phyloP scores from a whole-genome alignment of 2,329 filamentous ascomycete species.

The Camillea tinctor region DNA sequence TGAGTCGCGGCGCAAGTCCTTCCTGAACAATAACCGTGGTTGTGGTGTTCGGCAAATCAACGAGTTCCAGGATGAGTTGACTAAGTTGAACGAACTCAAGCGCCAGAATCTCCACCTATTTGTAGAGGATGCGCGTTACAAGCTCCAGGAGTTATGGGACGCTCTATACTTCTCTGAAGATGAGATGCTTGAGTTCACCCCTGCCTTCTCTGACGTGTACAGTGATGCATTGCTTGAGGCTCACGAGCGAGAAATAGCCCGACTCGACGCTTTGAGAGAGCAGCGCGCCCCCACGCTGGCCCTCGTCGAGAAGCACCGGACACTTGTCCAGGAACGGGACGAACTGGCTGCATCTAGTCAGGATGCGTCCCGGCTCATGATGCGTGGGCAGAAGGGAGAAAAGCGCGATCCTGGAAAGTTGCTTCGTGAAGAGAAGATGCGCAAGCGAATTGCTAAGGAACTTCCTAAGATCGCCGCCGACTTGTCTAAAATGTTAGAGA shows the following conservation, averaged over 20 bases:
- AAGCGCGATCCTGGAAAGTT: conserved; percentile 92
- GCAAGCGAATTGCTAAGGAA: conserved; percentile 95
- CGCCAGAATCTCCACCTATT: conserved; percentile 93
- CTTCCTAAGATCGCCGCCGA: conserved; percentile 87
- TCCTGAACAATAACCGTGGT: conserved; percentile 83
- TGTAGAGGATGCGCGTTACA: conserved; percentile 88
- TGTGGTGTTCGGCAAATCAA: conserved; percentile 91
- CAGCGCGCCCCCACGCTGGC: conserved; percentile 82
- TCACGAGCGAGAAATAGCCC: conserved; percentile 85
- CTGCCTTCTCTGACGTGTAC: conserved; percentile 95
- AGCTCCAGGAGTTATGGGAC: conserved; percentile 95
- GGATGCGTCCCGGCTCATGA: conserved; percentile 90
- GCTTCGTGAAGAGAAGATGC: conserved; percentile 95
- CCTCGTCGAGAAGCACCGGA: conserved; percentile 79
- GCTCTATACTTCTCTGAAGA: conserved; percentile 92
- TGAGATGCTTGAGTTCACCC: conserved; percentile 97
- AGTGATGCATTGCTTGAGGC: conserved; percentile 93
- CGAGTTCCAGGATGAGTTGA: conserved; percentile 90
- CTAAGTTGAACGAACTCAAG: conserved; percentile 86
- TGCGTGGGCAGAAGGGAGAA: conserved; percentile 88
- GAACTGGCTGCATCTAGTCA: conserved; percentile 88
- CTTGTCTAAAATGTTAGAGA: conserved; percentile 75
- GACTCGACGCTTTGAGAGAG: conserved; percentile 78
- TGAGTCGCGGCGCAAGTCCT: conserved; percentile 77
- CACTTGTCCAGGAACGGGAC: conserved; percentile 79